Base-by-base conservation (phyloP, 2,329 filamentous ascomycete genomes). In the Leptosphaerulina australis region DNA sequence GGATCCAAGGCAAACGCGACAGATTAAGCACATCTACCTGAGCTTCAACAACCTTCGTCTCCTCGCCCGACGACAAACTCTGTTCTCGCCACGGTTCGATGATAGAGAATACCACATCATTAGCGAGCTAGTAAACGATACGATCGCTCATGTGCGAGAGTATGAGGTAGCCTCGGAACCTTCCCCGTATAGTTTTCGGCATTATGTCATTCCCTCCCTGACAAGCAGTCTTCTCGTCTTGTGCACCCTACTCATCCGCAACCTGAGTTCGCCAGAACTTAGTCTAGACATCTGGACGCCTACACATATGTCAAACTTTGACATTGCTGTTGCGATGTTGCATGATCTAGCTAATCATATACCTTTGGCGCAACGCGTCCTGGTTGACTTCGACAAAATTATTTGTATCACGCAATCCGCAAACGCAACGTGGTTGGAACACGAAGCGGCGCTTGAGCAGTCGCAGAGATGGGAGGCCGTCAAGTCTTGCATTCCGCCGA, bases 11-110 rank as follows among this genome's bases (percentile, higher is more conserved):
- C 46, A 62, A 17, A 26, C 48, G 14, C 46, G 47, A 3, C 55
- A 62, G 5, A 11, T 47, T 7, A 15, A 29, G 10, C 49, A 64
- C 18, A 24, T 68, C 7, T 41, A 53, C 6, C 55, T 60, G 18
- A 59, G 57, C 43, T 50, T 64, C 35, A 53, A 61, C 14, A 59
- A 64, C 25, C 53, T 70, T 22, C 53, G 60, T 11, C 55, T 74
- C 22, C 50, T 64, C 14, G 53, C 67, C 30, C 36, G 57, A 30
- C 60, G 69, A 12, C 45, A 57, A 38, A 50, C 36, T 31, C 52
- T 70, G 55, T 50, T 65, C 2, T 58, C 64, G 7, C 40, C 71
- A 36, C 46, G 60, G 18, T 65, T 63, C 29, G 58, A 64, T 36
- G 36, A 38, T 1, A 38, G n/a, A n/a, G n/a, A n/a, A n/a, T n/a